Percentiles rank a stretch among this genome's conserved stretches.
Conservation (phyloP, 305 asterid species). For the Fraxinus nigra region DNA sequence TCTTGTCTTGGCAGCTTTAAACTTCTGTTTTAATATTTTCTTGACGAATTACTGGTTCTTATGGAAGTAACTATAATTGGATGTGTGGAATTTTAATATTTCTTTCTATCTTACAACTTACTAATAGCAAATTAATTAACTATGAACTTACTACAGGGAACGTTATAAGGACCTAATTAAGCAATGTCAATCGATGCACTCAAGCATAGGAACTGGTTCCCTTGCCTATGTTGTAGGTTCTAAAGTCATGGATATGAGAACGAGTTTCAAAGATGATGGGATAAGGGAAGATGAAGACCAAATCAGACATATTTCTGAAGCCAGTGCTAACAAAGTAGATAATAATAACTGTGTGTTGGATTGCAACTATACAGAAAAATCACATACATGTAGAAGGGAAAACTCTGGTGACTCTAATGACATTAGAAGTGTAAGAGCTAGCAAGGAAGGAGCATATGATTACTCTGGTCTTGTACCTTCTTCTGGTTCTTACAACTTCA, state of each 20-base stretch:
- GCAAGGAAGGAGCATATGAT: slow-evolving; percentile 61
- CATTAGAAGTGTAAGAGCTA: slow-evolving; percentile 58
- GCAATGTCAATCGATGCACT: slow-evolving; percentile 91
- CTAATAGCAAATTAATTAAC: slow-evolving; percentile 16
- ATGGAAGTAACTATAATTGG: background rate
- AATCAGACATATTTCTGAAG: slow-evolving; percentile 44
- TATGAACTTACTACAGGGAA: slow-evolving; percentile 51
- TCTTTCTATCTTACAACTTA: background rate
- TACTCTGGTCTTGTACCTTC: slow-evolving; percentile 56
- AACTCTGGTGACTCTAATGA: slow-evolving; percentile 68
- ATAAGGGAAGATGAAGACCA: slow-evolving; percentile 49
- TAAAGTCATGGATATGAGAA: slow-evolving; percentile 96
- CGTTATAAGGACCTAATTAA: slow-evolving; percentile 76
- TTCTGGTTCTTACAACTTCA: slow-evolving; percentile 47
- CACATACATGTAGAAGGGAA: slow-evolving; percentile 23
- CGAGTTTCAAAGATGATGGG: slow-evolving; percentile 71
- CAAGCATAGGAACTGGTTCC: slow-evolving; percentile 95
- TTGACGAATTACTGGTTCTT: background rate
- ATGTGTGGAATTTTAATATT: background rate
- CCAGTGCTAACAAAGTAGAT: slow-evolving; percentile 37
- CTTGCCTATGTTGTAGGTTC: slow-evolving; percentile 93
- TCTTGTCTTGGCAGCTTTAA: background rate
- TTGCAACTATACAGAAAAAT: background rate
- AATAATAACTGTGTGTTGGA: slow-evolving; percentile 30
- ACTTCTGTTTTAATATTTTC: background rate